A percentile compares a stretch with the other conserved stretches of the same genome.
Evolutionary conservation across 2,329 filamentous ascomycete species (phyloP).

Genomic region (Pseudocercospora crystallina): DNA sequence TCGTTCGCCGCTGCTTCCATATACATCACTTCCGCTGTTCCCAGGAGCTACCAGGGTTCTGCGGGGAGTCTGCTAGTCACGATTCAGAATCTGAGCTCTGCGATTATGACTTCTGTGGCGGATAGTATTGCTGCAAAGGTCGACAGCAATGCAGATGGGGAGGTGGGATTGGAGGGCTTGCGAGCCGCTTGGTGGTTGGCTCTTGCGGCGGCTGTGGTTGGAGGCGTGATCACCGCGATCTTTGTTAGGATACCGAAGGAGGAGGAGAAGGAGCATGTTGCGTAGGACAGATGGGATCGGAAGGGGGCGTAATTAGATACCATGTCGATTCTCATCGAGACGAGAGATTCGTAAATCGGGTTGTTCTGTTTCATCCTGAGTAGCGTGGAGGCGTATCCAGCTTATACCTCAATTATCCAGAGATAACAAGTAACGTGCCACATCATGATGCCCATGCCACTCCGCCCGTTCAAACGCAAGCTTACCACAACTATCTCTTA

Average conservation of each 20-base stretch:
- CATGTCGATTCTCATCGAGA: too few relatives aligned
- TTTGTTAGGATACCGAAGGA: constrained; percentile 33
- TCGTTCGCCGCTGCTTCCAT: constrained; percentile 51
- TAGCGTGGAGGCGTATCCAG: too few relatives aligned
- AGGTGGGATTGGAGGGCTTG: constrained; percentile 29
- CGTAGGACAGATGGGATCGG: neutral
- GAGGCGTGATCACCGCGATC: constrained; percentile 26
- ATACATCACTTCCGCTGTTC: constrained; percentile 50
- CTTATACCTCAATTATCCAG: too few relatives aligned
- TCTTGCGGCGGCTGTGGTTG: constrained; percentile 24
- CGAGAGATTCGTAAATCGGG: too few relatives aligned
- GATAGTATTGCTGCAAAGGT: constrained; percentile 31
- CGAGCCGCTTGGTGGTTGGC: constrained; percentile 34
- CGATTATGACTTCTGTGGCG: constrained; percentile 40
- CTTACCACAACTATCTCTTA: neutral
- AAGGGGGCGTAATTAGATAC: too few relatives aligned
- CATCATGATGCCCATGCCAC: neutral
- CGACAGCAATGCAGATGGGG: constrained; percentile 24
- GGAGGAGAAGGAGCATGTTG: constrained; percentile 33
- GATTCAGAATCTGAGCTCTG: constrained; percentile 48
- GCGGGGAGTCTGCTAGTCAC: constrained; percentile 50
- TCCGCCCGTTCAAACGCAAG: neutral
- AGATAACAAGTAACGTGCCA: neutral
- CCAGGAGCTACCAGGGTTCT: constrained; percentile 48
- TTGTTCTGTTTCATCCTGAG: too few relatives aligned